phyloP scores from a whole-genome alignment of 768 basidiomycete genomes.

The Lyophyllum atratum region DNA sequence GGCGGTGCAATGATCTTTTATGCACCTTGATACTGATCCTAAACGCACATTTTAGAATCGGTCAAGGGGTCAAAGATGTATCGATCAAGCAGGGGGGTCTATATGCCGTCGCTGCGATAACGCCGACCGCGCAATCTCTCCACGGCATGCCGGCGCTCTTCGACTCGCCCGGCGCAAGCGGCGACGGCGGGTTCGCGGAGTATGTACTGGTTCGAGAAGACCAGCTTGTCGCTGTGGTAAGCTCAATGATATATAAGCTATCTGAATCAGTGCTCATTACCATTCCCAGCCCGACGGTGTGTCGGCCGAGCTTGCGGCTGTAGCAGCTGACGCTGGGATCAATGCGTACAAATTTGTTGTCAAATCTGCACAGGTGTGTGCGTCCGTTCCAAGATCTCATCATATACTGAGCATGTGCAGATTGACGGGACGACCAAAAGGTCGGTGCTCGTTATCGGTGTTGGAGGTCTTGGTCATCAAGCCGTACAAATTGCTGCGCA shows the following conservation, averaged over 20 bases:
- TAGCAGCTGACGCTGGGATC: slow-evolving; percentile 10
- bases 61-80: slow-evolving; percentile 1
- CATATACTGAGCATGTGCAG: not conserved
- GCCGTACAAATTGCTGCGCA: slow-evolving; percentile 7
- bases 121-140: slow-evolving; percentile 1
- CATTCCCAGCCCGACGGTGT: slow-evolving; percentile 6
- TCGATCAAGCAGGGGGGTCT: slow-evolving; percentile 2
- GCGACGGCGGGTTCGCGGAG: slow-evolving; percentile 8
- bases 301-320: slow-evolving; percentile 5
- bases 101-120: slow-evolving; percentile 7
- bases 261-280: not conserved
- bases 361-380: slow-evolving; percentile 1
- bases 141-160: slow-evolving; percentile 8
- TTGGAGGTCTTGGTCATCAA: slow-evolving; percentile 10
- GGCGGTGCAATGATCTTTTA: not conserved
- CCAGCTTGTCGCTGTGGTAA: slow-evolving; percentile 11
- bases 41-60: not conserved
- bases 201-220: slow-evolving; percentile 3
- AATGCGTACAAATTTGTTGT: slow-evolving; percentile 11
- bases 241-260: not conserved
- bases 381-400: not conserved
- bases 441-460: slow-evolving; percentile 1
- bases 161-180: slow-evolving; percentile 7
- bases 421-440: slow-evolving; percentile 6
- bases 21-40: not conserved